Conservation (phyloP, 495 filamentous ascomycete genomes). For the Xylaria curta region DNA sequence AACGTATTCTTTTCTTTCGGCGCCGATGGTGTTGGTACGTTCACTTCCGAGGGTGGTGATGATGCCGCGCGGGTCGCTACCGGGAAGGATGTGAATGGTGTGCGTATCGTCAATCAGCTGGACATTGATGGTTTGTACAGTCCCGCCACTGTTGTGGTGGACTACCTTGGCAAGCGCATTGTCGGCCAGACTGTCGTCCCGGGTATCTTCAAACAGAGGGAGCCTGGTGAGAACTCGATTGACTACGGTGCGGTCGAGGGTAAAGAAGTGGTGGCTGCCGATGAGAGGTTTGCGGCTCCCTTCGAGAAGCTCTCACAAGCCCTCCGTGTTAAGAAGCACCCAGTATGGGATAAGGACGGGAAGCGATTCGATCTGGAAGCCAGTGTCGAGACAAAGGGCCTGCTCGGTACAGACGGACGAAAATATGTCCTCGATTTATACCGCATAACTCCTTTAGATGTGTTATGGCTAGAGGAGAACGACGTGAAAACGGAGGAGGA, state of each 20-base stretch:
- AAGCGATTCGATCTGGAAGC: constrained; percentile 91
- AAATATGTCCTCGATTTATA: constrained; percentile 98
- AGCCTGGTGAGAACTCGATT: constrained; percentile 96
- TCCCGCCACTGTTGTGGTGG: constrained; percentile 93
- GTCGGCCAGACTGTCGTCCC: constrained; percentile 98
- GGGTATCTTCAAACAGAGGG: constrained; percentile 98
- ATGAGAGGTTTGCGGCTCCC: constrained; percentile 79
- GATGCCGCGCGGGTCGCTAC: constrained; percentile 96
- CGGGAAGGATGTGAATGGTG: constrained; percentile 94
- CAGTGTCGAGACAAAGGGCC: constrained; percentile 97
- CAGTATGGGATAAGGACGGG: constrained; percentile 97
- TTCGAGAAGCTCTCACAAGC: constrained; percentile 91
- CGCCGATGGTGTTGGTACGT: constrained; percentile 96
- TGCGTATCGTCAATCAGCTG: constrained; percentile 93
- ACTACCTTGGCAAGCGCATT: constrained; percentile 96
- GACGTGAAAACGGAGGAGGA: constrained; percentile 50
- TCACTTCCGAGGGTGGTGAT: constrained; percentile 94
- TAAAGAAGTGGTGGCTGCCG: constrained; percentile 90
- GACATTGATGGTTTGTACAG: constrained; percentile 94
- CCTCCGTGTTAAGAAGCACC: constrained; percentile 88
- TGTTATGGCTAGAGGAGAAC: constrained; percentile 83
- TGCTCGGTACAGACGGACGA: constrained; percentile 94
- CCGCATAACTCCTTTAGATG: constrained; percentile 90
- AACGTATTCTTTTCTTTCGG: constrained; percentile 99
- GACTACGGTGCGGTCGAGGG: constrained; percentile 99